Evolutionary conservation across 257 asterid species (phyloP).

Genomic region (Solanum virginianum): DNA sequence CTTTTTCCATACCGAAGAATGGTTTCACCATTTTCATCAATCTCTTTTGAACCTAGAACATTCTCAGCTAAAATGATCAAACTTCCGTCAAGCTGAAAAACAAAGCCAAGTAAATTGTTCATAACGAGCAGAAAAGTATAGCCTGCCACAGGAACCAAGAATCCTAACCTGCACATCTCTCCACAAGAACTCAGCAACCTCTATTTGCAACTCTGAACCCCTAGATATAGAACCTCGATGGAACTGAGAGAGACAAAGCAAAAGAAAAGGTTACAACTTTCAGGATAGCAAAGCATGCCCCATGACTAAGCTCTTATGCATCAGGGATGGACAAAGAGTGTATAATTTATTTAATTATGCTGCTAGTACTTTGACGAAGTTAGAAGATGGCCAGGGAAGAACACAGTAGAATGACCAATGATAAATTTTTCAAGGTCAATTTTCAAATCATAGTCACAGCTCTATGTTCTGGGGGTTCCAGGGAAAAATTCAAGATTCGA

Average conservation of each 20-base stretch:
- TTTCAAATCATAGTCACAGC: not conserved
- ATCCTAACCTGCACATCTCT: conserved; percentile 73
- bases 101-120: conserved; percentile 16
- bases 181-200: conserved; percentile 90
- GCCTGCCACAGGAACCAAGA: not conserved
- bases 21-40: conserved; percentile 46
- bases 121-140: conserved; percentile 1
- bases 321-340: not conserved
- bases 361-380: not conserved
- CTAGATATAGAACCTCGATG: conserved; percentile 70
- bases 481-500: not conserved
- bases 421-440: not conserved
- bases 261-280: conserved; percentile 6
- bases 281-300: not conserved
- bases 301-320: not conserved
- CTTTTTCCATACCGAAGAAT: conserved; percentile 73
- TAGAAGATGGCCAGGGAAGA: not conserved
- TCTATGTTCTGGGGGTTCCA: not conserved
- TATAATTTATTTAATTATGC: not conserved
- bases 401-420: not conserved
- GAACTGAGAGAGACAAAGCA: conserved; percentile 41
- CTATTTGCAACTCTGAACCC: conserved; percentile 91
- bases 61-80: conserved; percentile 71
- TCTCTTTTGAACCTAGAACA: conserved; percentile 48
- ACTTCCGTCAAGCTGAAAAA: conserved; percentile 87